Evolutionary conservation across 2,329 filamentous ascomycete species (phyloP).

Genomic region (Zymoseptoria ardabiliae): DNA sequence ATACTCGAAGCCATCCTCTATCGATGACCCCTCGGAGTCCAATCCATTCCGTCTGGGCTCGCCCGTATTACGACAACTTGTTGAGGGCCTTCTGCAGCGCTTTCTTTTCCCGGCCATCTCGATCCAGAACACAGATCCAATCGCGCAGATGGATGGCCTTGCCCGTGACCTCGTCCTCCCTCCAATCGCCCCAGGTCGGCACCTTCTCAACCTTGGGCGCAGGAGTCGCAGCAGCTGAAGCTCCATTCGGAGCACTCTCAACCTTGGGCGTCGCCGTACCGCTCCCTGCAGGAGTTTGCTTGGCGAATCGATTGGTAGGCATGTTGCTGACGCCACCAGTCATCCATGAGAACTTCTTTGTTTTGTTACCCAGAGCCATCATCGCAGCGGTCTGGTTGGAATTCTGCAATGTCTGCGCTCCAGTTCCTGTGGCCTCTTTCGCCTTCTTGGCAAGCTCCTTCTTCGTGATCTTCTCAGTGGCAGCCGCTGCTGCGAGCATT

Average conservation of each 20-base stretch:
- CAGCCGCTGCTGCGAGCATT: slow-evolving; percentile 35
- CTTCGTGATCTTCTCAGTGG: slow-evolving; percentile 66
- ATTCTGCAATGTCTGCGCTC: slow-evolving; percentile 51
- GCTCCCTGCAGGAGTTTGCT: slow-evolving; percentile 17
- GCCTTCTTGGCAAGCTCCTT: slow-evolving; percentile 75
- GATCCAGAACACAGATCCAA: slow-evolving; percentile 69
- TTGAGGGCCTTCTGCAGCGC: slow-evolving; percentile 50
- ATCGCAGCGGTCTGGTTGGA: slow-evolving; percentile 78
- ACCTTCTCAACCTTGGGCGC: slow-evolving; percentile 18
- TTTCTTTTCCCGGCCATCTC: slow-evolving; percentile 62
- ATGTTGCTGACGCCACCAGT: slow-evolving; percentile 50
- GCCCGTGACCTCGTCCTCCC: slow-evolving; percentile 71
- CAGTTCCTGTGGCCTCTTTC: slow-evolving; percentile 52
- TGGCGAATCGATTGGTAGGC: slow-evolving; percentile 40
- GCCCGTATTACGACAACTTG: slow-evolving; percentile 10
- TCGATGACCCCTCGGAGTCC: background rate
- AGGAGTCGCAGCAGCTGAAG: slow-evolving; percentile 2
- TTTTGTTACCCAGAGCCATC: slow-evolving; percentile 57
- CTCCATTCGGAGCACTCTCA: slow-evolving; percentile 4
- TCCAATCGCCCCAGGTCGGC: slow-evolving; percentile 31
- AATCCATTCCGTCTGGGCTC: background rate
- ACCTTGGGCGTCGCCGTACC: slow-evolving; percentile 23
- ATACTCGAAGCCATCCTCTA: background rate
- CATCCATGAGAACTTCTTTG: slow-evolving; percentile 72
- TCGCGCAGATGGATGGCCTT: slow-evolving; percentile 78